These are phyloP conservation scores for Teratosphaeria pseudoeucalypti DNA, from an alignment of 2,329 filamentous ascomycete genomes.

Conservation along the genomic window DNA sequence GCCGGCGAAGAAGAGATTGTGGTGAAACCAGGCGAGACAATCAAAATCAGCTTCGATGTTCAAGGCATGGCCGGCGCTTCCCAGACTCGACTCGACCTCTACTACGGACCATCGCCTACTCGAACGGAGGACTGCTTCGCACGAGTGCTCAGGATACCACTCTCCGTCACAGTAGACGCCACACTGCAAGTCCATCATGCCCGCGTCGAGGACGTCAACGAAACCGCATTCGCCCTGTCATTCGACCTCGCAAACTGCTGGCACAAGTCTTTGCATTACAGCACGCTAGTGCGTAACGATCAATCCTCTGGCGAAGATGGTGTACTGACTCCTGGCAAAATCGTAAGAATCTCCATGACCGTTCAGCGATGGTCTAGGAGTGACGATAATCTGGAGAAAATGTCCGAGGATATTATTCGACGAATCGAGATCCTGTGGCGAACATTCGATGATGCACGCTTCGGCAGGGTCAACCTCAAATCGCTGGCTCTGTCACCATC, in stretches of 20 bases:
- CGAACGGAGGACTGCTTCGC: neutral
- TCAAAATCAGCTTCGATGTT: slow-evolving; percentile 72
- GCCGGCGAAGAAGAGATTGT: neutral
- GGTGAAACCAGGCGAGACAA: slow-evolving; percentile 44
- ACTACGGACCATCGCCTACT: slow-evolving; percentile 43
- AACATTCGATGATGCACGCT: slow-evolving; percentile 2
- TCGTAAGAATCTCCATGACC: neutral
- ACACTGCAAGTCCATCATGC: slow-evolving; percentile 1
- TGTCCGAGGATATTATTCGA: neutral
- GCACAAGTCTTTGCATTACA: slow-evolving; percentile 1
- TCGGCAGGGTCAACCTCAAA: slow-evolving; percentile 1
- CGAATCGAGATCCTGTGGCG: slow-evolving; percentile 2
- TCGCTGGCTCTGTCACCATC: neutral
- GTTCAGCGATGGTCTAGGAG: neutral
- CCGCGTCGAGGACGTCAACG: neutral
- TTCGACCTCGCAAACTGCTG: slow-evolving; percentile 4
- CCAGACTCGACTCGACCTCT: slow-evolving; percentile 67
- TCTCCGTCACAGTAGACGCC: slow-evolving; percentile 3
- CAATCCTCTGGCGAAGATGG: neutral
- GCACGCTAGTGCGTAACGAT: neutral
- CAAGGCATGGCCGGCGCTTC: slow-evolving; percentile 78
- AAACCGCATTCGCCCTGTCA: neutral
- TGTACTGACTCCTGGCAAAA: neutral
- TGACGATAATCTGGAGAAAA: neutral
- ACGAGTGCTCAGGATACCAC: slow-evolving; percentile 2